Percentiles rank a stretch among this genome's conserved stretches.
Evolutionary conservation across 257 asterid genomes (phyloP).

Genomic region (Rauvolfia tetraphylla): DNA sequence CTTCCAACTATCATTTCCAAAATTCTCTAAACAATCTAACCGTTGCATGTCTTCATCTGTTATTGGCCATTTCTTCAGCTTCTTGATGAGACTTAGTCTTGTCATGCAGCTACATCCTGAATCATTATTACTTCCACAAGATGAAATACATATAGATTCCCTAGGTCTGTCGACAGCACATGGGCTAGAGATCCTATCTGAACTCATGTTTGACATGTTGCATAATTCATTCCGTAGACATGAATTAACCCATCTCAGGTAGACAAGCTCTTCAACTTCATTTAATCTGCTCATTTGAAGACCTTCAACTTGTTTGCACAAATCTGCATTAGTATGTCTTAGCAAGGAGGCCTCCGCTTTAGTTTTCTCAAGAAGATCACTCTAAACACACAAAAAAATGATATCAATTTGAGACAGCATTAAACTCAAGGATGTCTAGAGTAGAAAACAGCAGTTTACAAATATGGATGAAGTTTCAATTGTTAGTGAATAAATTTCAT

Average conservation of each 20-base stretch:
- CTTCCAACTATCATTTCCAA: slow-evolving; percentile 36
- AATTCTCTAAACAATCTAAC: slow-evolving; percentile 31
- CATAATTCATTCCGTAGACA: slow-evolving; percentile 74
- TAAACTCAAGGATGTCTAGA: neutral
- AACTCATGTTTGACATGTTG: slow-evolving; percentile 34
- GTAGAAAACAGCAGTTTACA: neutral
- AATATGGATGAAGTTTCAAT: neutral
- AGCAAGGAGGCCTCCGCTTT: slow-evolving; percentile 79
- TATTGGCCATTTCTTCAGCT: slow-evolving; percentile 79
- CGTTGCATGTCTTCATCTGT: slow-evolving; percentile 64
- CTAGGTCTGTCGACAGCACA: slow-evolving; percentile 39
- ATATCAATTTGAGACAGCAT: too few relatives aligned
- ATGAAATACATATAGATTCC: slow-evolving; percentile 54
- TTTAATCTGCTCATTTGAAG: slow-evolving; percentile 84
- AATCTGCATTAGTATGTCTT: slow-evolving; percentile 69
- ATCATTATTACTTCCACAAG: slow-evolving; percentile 50
- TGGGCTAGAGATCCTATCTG: slow-evolving; percentile 45
- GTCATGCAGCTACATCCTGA: slow-evolving; percentile 40
- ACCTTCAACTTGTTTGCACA: slow-evolving; percentile 91
- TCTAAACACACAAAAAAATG: slow-evolving; percentile 37
- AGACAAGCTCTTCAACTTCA: slow-evolving; percentile 92
- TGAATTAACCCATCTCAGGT: slow-evolving; percentile 87
- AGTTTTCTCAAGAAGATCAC: slow-evolving; percentile 53
- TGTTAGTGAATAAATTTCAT: neutral
- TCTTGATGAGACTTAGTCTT: slow-evolving; percentile 55